Evolutionary conservation across 129 eudicot genomes (phyloP), one percentile per base, ranked within the genome.

Genomic region (Helichrysum umbraculigerum): DNA sequence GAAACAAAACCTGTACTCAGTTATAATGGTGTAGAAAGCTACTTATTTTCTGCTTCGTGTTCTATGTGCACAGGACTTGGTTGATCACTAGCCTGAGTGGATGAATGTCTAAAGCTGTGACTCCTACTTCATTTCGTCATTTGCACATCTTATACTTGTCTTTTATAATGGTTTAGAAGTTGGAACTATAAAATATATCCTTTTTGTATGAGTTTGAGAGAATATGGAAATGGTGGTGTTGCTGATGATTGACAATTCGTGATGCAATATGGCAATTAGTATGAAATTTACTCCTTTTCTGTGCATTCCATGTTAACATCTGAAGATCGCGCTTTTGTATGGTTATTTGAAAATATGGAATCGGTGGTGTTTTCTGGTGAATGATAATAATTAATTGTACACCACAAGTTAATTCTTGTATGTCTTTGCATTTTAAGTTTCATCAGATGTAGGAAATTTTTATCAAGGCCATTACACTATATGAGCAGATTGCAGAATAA

Each of bases 11-110:
- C 8, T 50, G 16, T 70, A 15, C 17, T 50, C 1, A 9, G 75
- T 32, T 51, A 51, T 52, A 61, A 71, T 28, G 59, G 16, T 52
- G 30, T 16, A 3, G 66, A 62, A 19, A 16, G 19, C 32, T 28
- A 17, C 51, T 76, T 74, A 66, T 67, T 11, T 21, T 29, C 51
- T 59, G 76, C 34, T 61, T 5, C 17, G 16, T 78, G 71, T 50
- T 69, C 12, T 64, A 47, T 78, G 77, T 32, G 51, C 30, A 22
- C 76, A 78, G 77, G 77, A 42, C 22, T 44, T 69, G 62, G 57
- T 57, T 35, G 76, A 61, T 78, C 60, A 59, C 19, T 71, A 61
- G 77, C 19, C 39, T 21, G 2, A 58, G 22, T 9, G 76, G 81
- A 68, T 69, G 42, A 29, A 59, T 28, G 75, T 8, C 29, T 59